These are phyloP conservation scores for Colletotrichum euphorbiae DNA, from an alignment of 2,329 filamentous ascomycete species.

Conservation along the genomic window DNA sequence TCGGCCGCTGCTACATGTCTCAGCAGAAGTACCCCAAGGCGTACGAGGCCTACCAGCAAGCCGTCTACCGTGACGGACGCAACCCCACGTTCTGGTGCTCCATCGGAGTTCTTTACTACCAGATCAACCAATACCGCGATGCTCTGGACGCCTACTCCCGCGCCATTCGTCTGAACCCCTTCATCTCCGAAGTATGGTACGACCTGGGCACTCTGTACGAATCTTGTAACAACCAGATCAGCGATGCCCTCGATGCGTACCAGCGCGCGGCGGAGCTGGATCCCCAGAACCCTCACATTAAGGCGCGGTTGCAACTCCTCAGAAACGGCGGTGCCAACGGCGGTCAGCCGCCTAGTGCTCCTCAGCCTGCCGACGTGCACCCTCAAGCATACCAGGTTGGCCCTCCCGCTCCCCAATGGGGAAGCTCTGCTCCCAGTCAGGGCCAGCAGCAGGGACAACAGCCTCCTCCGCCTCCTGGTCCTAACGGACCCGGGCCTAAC, in stretches of 20 bases:
- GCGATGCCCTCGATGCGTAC: slow-evolving; percentile 95
- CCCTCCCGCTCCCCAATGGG: slow-evolving; percentile 90
- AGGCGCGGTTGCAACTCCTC: slow-evolving; percentile 89
- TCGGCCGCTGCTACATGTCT: slow-evolving; percentile 98
- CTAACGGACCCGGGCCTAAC: slow-evolving; percentile 66
- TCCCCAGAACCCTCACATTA: slow-evolving; percentile 93
- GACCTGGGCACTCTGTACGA: slow-evolving; percentile 98
- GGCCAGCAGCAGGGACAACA: slow-evolving; percentile 50
- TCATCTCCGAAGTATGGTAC: slow-evolving; percentile 99
- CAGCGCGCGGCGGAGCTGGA: slow-evolving; percentile 94
- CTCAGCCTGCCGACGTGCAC: slow-evolving; percentile 95
- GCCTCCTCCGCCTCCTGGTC: slow-evolving; percentile 67
- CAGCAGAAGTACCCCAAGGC: slow-evolving; percentile 99
- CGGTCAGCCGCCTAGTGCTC: slow-evolving; percentile 77
- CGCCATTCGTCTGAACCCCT: slow-evolving; percentile 95
- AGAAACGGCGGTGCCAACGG: slow-evolving; percentile 83
- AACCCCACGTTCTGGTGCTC: slow-evolving; percentile 99
- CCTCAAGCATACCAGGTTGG: slow-evolving; percentile 93
- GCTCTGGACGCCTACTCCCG: slow-evolving; percentile 97
- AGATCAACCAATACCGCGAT: slow-evolving; percentile 99
- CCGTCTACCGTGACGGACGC: slow-evolving; percentile 95
- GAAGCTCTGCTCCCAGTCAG: slow-evolving; percentile 75
- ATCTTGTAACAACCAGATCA: slow-evolving; percentile 98
- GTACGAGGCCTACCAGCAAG: slow-evolving; percentile 98
- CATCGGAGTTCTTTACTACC: slow-evolving; percentile 98